Base-by-base conservation (phyloP, 78 protist genomes). In the Fonticula alba region DNA sequence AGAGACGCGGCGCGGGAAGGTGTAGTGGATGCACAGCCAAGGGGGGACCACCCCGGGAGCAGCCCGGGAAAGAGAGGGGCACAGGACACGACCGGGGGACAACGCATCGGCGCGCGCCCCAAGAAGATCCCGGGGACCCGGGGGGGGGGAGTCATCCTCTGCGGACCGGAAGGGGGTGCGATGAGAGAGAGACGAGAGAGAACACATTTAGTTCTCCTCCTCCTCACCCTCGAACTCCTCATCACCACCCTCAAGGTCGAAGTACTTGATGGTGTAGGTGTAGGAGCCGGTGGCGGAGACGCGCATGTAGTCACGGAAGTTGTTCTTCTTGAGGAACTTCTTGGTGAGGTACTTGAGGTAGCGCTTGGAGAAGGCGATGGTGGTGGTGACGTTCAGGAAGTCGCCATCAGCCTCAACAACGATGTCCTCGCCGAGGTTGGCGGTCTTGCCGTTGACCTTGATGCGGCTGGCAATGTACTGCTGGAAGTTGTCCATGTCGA, bases 271-370 rank as follows among this genome's bases (percentile, higher is more conserved):
- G 62, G 62, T 62, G 78, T 79, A 84, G 46, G 72, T 47, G 36
- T 19, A 1, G 80, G 81, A 84, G 69, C 52, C 49, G 63, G 79
- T 71, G 46, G 92, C 74, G 46, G 87, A 76, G 33, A 87, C 83
- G 63, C 82, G 85, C 38, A 88, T 60, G 75, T 61, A 87, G 62
- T 88, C 95, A 11, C 88, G 58, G 56, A 85, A 64, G 62, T 81
- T 56, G 46, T 74, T 50, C 82, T 82, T 79, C 75, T 84, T 87
- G 49, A 88, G 69, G 82, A 51, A 88, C 81, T 86, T 85, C 84
- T 88, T 86, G 51, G 92, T 68, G 29, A 88, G 72, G 72, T 84
- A 88, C 81, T 88, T 88, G 36, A 88, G 37, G 84, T 88, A 88
- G 37, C 89, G 49, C 82, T 88, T 85, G 43, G 78, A 55, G 83